These are phyloP conservation scores for Aplosporella prunicola DNA, from an alignment of 2,329 filamentous ascomycete genomes.

Conservation along the genomic window DNA sequence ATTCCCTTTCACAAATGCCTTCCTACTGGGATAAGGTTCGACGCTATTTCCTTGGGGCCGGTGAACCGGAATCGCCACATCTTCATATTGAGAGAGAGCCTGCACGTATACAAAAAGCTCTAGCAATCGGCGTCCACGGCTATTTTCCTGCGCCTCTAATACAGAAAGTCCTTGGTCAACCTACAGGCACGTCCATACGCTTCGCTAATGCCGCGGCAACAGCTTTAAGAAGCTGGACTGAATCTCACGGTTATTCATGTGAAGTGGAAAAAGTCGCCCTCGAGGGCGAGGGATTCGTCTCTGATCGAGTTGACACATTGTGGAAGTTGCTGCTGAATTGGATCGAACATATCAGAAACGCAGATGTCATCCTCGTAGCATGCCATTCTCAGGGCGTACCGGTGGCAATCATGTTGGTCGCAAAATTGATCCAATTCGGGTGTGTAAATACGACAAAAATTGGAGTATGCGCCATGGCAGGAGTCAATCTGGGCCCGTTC, in stretches of 20 bases:
- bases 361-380: constrained; percentile 84
- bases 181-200: constrained; percentile 87
- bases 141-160: constrained; percentile 83
- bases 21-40: constrained; percentile 37
- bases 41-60: constrained; percentile 31
- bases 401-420: constrained; percentile 82
- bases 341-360: constrained; percentile 79
- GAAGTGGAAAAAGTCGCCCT: constrained; percentile 91
- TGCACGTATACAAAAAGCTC: constrained; percentile 69
- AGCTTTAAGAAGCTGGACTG: constrained; percentile 74
- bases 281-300: constrained; percentile 88
- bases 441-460: constrained; percentile 69
- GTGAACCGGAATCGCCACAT: constrained; percentile 51
- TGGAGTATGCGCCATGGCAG: constrained; percentile 81
- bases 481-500: constrained; percentile 88
- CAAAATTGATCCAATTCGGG: constrained; percentile 84
- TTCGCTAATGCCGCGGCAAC: constrained; percentile 83
- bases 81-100: constrained; percentile 61
- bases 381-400: constrained; percentile 96
- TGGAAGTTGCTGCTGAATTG: constrained; percentile 94
- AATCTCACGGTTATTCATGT: constrained; percentile 60
- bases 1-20: constrained; percentile 39
- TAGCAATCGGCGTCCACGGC: constrained; percentile 91
- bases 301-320: constrained; percentile 78
- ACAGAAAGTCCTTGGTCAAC: constrained; percentile 85